phyloP scores from a whole-genome alignment of 768 basidiomycete species.

The Trametes cingulata region DNA sequence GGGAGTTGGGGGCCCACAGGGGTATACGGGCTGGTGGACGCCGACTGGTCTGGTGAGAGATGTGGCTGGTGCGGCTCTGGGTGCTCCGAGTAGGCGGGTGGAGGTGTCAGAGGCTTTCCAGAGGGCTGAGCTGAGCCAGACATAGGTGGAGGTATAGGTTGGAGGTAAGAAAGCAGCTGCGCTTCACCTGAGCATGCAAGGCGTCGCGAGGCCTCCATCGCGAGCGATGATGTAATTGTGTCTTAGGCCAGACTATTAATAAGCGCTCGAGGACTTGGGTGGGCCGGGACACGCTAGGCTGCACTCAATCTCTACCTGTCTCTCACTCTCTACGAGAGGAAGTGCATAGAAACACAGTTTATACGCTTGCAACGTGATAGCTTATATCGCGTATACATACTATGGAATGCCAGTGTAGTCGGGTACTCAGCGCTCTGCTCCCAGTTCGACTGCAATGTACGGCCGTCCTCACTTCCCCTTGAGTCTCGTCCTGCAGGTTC shows the following conservation, averaged over 20 bases:
- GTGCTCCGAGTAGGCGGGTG: conserved; percentile 30
- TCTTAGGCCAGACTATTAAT: background rate
- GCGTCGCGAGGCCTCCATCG: background rate
- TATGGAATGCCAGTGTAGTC: too few relatives aligned
- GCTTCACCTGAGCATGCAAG: background rate
- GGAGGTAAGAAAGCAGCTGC: background rate
- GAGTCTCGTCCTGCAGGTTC: background rate
- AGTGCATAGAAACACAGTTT: too few relatives aligned
- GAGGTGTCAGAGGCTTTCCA: conserved; percentile 28
- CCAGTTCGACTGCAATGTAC: too few relatives aligned
- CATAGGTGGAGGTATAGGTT: background rate
- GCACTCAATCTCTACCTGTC: too few relatives aligned
- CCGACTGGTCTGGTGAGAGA: conserved; percentile 5
- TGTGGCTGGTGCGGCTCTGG: background rate
- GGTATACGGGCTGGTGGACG: conserved; percentile 14
- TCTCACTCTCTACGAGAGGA: too few relatives aligned
- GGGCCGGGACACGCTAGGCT: too few relatives aligned
- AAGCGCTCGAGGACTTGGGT: too few relatives aligned
- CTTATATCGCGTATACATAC: too few relatives aligned
- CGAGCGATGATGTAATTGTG: conserved; percentile 1
- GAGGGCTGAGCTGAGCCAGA: conserved; percentile 12
- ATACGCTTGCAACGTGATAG: too few relatives aligned
- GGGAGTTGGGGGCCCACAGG: conserved; percentile 9
- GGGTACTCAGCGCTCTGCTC: too few relatives aligned
- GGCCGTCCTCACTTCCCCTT: too few relatives aligned